These are phyloP conservation scores for Penicillium flavigenum DNA, from an alignment of 495 filamentous ascomycete genomes.

Conservation along the genomic window DNA sequence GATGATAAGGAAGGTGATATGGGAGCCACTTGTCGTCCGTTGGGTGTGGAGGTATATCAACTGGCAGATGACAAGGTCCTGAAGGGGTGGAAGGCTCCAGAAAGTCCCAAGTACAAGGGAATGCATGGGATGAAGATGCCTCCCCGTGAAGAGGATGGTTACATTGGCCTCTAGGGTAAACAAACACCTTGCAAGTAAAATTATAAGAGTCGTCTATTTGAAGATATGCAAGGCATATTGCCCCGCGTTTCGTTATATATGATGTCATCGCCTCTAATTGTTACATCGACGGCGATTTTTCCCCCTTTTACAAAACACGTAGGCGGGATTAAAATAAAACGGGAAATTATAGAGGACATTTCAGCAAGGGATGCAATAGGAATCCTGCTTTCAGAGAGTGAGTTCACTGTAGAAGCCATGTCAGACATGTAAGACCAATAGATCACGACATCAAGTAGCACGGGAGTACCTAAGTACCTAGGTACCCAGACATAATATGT, in stretches of 20 bases:
- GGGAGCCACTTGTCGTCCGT: slow-evolving; percentile 69
- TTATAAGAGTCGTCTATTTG: not conserved
- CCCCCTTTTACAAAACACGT: not conserved
- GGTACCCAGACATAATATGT: not conserved
- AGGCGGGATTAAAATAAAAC: not conserved
- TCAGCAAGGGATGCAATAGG: not conserved
- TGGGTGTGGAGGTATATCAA: slow-evolving; percentile 68
- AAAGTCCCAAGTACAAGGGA: slow-evolving; percentile 59
- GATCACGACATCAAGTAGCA: slow-evolving; percentile 12
- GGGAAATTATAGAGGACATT: not conserved
- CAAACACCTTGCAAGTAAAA: slow-evolving; percentile 1
- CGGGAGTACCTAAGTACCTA: not conserved
- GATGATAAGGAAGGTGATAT: slow-evolving; percentile 64
- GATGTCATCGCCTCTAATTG: slow-evolving; percentile 26
- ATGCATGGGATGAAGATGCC: slow-evolving; percentile 64
- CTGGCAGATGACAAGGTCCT: slow-evolving; percentile 52
- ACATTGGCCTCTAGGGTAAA: slow-evolving; percentile 31
- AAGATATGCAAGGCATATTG: slow-evolving; percentile 12
- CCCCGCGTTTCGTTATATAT: slow-evolving; percentile 24
- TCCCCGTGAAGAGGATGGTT: slow-evolving; percentile 29
- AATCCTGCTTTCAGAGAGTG: not conserved
- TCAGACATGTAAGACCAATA: slow-evolving; percentile 5
- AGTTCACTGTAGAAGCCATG: not conserved
- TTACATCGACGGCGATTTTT: slow-evolving; percentile 21
- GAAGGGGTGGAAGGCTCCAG: slow-evolving; percentile 59